Evolutionary conservation across 306 rosid species (phyloP), one percentile per base, ranked within the genome.

Genomic region (Oemleria cerasiformis): DNA sequence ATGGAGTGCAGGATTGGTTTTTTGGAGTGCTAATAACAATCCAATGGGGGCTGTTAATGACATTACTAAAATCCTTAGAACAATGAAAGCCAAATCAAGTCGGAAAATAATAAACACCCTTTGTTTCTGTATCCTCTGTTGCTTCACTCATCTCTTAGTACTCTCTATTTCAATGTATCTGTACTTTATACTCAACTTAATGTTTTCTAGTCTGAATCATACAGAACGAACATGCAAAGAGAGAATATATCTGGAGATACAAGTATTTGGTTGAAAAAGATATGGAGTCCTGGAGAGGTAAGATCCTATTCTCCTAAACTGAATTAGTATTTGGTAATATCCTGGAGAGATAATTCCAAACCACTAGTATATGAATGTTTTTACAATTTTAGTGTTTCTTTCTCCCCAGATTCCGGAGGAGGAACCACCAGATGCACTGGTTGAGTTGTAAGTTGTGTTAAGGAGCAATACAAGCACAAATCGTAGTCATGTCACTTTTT

Each of bases 271-370:
- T 80, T 86, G 53, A 87, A 86, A 86, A 84, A 86, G 70, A 90
- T 78, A 82, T 93, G 97, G 97, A 78, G 9, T 66, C 94, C 94
- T 6, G 98, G 98, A 83, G 98, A 92, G 98, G 98, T 92, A 84
- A 63, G 7, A 62, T 25, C 30, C 30, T 25, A 25, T 25, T 25
- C 30, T 25, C 30, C 30, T 1, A 25, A 25, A 25, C 30, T 25
- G 30, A 25, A 25, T 25, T 2, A 25, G 30, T 25, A 25, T 25
- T 25, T 1, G 1, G 30, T 25, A 25, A 25, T 25, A 25, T 25
- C 30, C 30, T 25, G 30, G 30, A 25, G 30, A 25, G 30, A 25
- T 1, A 25, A 25, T 25, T 25, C 30, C 30, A 25, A 25, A 25
- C 30, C 2, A 25, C 30, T 25, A 25, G 1, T 25, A 25, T 25